Base-by-base conservation (phyloP, 176 grass and related monocot genomes). In the Paspalum notatum region DNA sequence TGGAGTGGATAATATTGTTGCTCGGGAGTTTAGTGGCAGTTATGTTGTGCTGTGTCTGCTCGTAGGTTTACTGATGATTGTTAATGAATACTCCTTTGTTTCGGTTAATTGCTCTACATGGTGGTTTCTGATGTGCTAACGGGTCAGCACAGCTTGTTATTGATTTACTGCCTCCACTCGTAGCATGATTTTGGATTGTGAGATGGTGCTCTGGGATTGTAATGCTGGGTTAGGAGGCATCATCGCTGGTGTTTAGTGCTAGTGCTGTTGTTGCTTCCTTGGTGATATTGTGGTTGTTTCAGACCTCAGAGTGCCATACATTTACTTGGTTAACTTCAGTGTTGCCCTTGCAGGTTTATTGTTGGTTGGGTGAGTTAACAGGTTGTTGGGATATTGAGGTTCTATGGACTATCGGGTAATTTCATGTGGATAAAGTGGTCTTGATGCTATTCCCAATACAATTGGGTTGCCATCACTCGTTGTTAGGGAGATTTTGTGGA, bases 31-130 rank as follows among this genome's bases (percentile, higher is more conserved):
- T 27, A 43, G 37, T 69, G 40, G 22, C 55, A 62, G 6, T 54
- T 52, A 5, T 46, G 2, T 45, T 22, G 41, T 51, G 40, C 48
- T 73, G 42, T 24, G 20, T 5, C 14, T 22, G 2, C 48, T 46
- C 46, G 57, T 60, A 68, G 38, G 45, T 44, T 66, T 44, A 14
- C 41, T 38, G 45, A 80, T 40, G 46, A 25, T 62, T 48, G 57
- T 66, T 65, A 57, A n/a, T 11, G 61, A 72, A 15, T 74, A 45
- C 18, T 24, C 25, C 52, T 46, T 80, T 66, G 51, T 74, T 80
- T 81, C 4, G 9, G 14, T 15, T 5, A 82, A 71, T 24, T 21
- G 76, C 70, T 6, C 1, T 32, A 66, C 9, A 0, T 37, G 27
- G n/a, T 69, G 22, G 53, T 68, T 82, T 79, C 37, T 60, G 44